Evolutionary conservation across 2,329 filamentous ascomycete genomes (phyloP).

Genomic region (Xylaria sp.): DNA sequence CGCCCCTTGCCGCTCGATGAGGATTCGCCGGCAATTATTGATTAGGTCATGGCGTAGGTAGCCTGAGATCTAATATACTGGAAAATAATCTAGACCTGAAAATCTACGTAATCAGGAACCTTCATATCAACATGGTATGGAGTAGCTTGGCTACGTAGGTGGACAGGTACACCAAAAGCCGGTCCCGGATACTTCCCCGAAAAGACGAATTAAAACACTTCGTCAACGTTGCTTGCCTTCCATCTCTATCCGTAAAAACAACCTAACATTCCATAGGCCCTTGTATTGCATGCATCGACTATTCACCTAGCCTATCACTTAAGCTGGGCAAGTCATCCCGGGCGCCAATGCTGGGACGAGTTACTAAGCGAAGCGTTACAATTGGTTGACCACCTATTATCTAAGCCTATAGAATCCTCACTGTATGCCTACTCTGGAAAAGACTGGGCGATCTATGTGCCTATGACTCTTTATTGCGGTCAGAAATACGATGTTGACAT

Average conservation of each 20-base stretch:
- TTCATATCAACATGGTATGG: background rate
- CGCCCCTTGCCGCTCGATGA: constrained; percentile 14
- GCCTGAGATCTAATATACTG: constrained; percentile 1
- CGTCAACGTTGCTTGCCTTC: too few relatives aligned
- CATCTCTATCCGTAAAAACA: background rate
- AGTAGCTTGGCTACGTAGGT: background rate
- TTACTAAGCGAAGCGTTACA: background rate
- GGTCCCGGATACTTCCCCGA: background rate
- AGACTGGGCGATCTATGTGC: background rate
- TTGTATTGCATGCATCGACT: background rate
- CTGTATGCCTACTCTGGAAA: background rate
- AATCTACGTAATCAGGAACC: background rate
- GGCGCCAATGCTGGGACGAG: background rate
- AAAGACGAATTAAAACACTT: background rate
- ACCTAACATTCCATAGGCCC: too few relatives aligned
- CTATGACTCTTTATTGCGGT: background rate
- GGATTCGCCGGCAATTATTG: constrained; percentile 23
- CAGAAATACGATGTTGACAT: background rate
- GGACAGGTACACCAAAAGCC: background rate
- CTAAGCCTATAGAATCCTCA: background rate
- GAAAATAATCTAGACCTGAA: background rate
- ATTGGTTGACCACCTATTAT: background rate
- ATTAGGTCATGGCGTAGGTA: constrained; percentile 5
- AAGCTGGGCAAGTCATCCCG: background rate
- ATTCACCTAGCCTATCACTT: too few relatives aligned